These are phyloP conservation scores for Starmerella lactis-condensi DNA, from an alignment of 805 yeast species.

Conservation along the genomic window DNA sequence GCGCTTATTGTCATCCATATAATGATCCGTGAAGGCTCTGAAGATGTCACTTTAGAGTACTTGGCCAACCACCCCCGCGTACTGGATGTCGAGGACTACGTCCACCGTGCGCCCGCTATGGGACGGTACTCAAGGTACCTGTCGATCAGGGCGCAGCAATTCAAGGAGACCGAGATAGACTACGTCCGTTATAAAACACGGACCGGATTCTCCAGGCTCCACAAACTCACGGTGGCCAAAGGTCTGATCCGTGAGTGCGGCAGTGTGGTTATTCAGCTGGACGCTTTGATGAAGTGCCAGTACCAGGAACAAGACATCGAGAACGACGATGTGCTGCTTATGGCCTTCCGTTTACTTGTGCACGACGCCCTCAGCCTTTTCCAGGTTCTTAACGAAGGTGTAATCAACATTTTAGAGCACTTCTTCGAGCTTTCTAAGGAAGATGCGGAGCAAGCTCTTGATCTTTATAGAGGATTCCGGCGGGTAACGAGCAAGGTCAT, in stretches of 20 bases:
- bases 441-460: slow-evolving; percentile 76
- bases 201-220: slow-evolving; percentile 39
- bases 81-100: slow-evolving; percentile 28
- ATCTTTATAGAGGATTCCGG: slow-evolving; percentile 69
- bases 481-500: slow-evolving; percentile 75
- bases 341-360: slow-evolving; percentile 76
- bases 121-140: slow-evolving; percentile 57
- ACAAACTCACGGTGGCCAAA: slow-evolving; percentile 46
- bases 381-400: slow-evolving; percentile 88
- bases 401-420: slow-evolving; percentile 79
- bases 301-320: slow-evolving; percentile 59
- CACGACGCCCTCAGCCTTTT: slow-evolving; percentile 72
- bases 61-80: slow-evolving; percentile 33
- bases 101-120: slow-evolving; percentile 24
- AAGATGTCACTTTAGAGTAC: slow-evolving; percentile 49
- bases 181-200: slow-evolving; percentile 44
- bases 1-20: slow-evolving; percentile 69
- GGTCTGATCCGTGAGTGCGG: slow-evolving; percentile 75
- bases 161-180: slow-evolving; percentile 43
- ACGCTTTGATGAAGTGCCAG: slow-evolving; percentile 51
- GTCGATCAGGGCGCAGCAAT: slow-evolving; percentile 49
- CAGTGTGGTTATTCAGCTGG: slow-evolving; percentile 67
- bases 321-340: slow-evolving; percentile 63
- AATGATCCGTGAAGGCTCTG: slow-evolving; percentile 82
- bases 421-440: slow-evolving; percentile 77